These are phyloP conservation scores for Coemansia sp. DNA, from an alignment of 192 early-diverging fungal species.

Conservation along the genomic window DNA sequence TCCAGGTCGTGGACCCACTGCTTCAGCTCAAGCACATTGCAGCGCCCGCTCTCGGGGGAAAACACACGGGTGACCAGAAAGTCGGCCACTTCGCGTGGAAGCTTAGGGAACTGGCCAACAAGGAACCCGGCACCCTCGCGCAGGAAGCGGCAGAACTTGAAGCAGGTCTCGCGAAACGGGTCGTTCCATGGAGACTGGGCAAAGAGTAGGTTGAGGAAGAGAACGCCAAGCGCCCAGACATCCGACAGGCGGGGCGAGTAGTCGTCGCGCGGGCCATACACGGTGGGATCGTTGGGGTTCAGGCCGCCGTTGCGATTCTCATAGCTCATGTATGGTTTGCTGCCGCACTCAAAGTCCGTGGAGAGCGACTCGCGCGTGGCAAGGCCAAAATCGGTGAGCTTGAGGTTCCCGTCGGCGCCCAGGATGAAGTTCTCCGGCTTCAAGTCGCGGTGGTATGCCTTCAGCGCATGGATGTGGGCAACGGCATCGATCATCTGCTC, in stretches of 20 bases:
- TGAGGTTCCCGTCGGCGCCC: constrained; percentile 67
- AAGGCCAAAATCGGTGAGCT: constrained; percentile 93
- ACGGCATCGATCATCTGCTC: constrained; percentile 77
- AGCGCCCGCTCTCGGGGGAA: constrained; percentile 59
- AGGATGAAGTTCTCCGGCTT: constrained; percentile 82
- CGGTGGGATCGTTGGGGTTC: constrained; percentile 48
- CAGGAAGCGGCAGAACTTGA: constrained; percentile 64
- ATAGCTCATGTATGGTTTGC: constrained; percentile 72
- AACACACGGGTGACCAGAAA: constrained; percentile 67
- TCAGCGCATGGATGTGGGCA: constrained; percentile 70
- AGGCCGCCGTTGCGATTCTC: constrained; percentile 62
- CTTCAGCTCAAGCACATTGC: constrained; percentile 57
- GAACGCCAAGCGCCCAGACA: constrained; percentile 75
- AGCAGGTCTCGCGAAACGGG: constrained; percentile 61
- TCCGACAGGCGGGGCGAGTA: constrained; percentile 69
- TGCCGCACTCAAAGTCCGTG: constrained; percentile 87
- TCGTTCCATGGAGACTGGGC: constrained; percentile 75
- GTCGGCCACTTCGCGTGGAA: constrained; percentile 60
- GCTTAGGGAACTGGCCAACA: constrained; percentile 61
- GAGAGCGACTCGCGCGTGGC: constrained; percentile 80
- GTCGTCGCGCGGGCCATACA: constrained; percentile 56
- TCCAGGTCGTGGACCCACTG: constrained; percentile 56
- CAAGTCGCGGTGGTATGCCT: constrained; percentile 91
- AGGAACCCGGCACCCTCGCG: constrained; percentile 65
- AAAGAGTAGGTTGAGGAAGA: constrained; percentile 72